Evolutionary conservation across 306 rosid species (phyloP).

Genomic region (Sophora flavescens): DNA sequence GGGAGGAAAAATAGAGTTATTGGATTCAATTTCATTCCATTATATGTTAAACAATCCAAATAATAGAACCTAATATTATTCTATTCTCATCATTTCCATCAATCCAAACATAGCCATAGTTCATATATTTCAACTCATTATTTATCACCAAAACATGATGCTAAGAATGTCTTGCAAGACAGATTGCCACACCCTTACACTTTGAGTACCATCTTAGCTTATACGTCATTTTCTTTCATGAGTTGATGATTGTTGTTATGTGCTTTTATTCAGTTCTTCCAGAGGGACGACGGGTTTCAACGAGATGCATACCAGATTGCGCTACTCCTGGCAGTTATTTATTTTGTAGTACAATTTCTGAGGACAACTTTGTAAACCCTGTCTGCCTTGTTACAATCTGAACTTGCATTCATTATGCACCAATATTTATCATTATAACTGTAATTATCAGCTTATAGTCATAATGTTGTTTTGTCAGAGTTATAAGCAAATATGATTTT

Average conservation of each 20-base stretch:
- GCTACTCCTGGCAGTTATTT: conserved; percentile 71
- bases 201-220: too few species aligned
- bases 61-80: too few species aligned
- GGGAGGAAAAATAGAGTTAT: too few species aligned
- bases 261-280: conserved; percentile 74
- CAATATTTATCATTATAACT: background rate
- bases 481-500: conserved; percentile 28
- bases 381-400: conserved; percentile 29
- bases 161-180: conserved; percentile 10
- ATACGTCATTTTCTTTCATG: conserved; percentile 12
- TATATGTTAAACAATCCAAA: too few species aligned
- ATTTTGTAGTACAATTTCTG: conserved; percentile 83
- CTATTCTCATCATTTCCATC: too few species aligned
- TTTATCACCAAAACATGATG: conserved; percentile 9
- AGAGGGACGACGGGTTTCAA: conserved; percentile 79
- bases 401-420: background rate
- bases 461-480: conserved; percentile 40
- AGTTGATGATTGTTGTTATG: conserved; percentile 35
- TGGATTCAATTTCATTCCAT: too few species aligned
- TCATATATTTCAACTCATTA: background rate
- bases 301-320: conserved; percentile 89
- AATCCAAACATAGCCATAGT: too few species aligned
- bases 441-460: conserved; percentile 22
- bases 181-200: background rate
- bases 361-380: conserved; percentile 65